Percentiles rank a stretch among this genome's conserved stretches.
Evolutionary conservation across 163 green algal genomes (phyloP).

Genomic region (Scenedesmus sp.): DNA sequence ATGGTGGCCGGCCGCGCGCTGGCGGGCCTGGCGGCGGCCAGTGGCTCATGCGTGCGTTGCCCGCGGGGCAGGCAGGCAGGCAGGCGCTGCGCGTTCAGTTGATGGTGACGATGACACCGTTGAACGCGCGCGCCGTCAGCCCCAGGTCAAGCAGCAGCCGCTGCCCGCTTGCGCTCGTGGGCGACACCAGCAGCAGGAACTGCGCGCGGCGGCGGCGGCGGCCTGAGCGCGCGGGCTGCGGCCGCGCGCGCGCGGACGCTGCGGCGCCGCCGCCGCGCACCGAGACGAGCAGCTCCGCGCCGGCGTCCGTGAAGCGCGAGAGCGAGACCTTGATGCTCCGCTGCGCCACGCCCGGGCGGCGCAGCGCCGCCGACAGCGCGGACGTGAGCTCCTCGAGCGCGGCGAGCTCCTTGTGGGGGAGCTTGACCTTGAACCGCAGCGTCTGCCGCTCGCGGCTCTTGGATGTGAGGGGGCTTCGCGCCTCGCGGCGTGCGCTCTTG

Average conservation of each 20-base stretch:
- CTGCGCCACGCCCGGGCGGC: slow-evolving; percentile 19
- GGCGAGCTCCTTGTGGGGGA: slow-evolving; percentile 26
- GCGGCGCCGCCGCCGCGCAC: not conserved
- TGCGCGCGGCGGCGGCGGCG: too few relatives aligned
- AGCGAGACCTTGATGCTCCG: slow-evolving; percentile 5
- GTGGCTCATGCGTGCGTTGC: too few relatives aligned
- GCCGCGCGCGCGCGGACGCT: too few relatives aligned
- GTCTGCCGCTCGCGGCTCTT: slow-evolving; percentile 9
- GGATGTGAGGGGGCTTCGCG: not conserved
- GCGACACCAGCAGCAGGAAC: slow-evolving; percentile 4
- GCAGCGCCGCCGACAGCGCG: slow-evolving; percentile 1
- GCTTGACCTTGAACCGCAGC: slow-evolving; percentile 32
- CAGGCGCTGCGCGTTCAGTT: not conserved
- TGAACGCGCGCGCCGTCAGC: slow-evolving; percentile 3
- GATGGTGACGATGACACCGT: slow-evolving; percentile 27
- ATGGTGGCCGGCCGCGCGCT: too few relatives aligned
- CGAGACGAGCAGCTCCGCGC: slow-evolving; percentile 18
- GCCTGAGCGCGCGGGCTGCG: too few relatives aligned
- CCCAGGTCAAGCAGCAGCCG: slow-evolving; percentile 24
- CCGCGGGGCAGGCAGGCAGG: not conserved
- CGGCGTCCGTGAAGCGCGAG: slow-evolving; percentile 27
- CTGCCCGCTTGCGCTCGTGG: slow-evolving; percentile 6
- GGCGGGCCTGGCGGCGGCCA: too few relatives aligned
- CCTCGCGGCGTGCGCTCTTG: slow-evolving; percentile 15
- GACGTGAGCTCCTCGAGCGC: slow-evolving; percentile 12